Evolutionary conservation across 2,329 filamentous ascomycete genomes (phyloP), one percentile per base, ranked within the genome.

Genomic region (Apiospora arundinis): DNA sequence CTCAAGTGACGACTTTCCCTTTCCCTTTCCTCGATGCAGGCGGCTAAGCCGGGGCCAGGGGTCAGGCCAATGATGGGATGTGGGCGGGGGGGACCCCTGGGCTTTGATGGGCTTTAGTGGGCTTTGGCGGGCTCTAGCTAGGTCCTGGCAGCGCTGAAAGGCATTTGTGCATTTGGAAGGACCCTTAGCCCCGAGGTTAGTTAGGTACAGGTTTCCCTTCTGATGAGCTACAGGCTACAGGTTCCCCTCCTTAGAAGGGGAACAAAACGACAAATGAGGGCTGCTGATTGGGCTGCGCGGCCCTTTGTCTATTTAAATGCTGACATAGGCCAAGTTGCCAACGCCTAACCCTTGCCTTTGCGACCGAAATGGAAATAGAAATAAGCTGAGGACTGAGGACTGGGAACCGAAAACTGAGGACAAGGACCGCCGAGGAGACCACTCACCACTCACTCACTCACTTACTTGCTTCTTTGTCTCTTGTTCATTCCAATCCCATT

Each of bases 311-410:
- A 8, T 18, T 28, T 60, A 32, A 16, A 21, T 21, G 52, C 52
- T 60, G 52, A 60, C 52, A 60, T 32, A 56, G 25, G 49, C 49
- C 49, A 56, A 56, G n/a, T n/a, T 56, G 25, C 16, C 46, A 48
- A 48, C 23, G n/a, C n/a, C n/a, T n/a, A n/a, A 48, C n/a, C 49
- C 49, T 28, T 12, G 28, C 25, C n/a, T n/a, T n/a, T 32, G 49
- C 52, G 28, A 37, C 16, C 52, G 52, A 60, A 60, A 60, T n/a
- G n/a, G n/a, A n/a, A n/a, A n/a, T n/a, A n/a, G n/a, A n/a, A n/a
- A n/a, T 60, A 60, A 60, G 28, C 52, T 60, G 52, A 32, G 32
- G 32, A 32, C 6, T 32, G 32, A 32, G 32, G 32, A 6, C 32
- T 32, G 32, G 6, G 32, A 6, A 32, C 32, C 32, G 32, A 32